These are phyloP conservation scores for Histomonas meleagridis DNA, from an alignment of 208 protist species.

Conservation along the genomic window DNA sequence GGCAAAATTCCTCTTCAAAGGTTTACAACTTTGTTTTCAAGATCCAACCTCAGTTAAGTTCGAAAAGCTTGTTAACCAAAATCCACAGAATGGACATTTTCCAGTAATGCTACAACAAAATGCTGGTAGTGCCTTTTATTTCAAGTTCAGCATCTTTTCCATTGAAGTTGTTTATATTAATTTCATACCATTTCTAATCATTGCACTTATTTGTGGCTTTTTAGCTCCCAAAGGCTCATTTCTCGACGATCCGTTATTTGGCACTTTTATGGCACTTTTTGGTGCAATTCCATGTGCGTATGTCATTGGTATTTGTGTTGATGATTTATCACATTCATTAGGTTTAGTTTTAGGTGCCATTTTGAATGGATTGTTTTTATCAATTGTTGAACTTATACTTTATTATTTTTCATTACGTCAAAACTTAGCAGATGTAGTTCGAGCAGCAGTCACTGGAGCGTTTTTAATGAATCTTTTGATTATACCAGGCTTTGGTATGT, in stretches of 20 bases:
- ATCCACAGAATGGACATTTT: neutral
- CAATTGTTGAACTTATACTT: neutral
- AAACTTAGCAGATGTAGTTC: neutral
- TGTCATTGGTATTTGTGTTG: slow-evolving; percentile 14
- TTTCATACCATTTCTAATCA: neutral
- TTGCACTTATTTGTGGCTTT: neutral
- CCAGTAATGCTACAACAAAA: neutral
- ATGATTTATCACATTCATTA: neutral
- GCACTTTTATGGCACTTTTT: neutral
- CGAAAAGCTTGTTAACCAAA: neutral
- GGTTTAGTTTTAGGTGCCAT: neutral
- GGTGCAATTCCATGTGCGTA: neutral
- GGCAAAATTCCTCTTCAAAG: neutral
- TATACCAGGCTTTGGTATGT: slow-evolving; percentile 16
- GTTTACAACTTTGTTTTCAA: neutral
- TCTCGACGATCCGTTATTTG: neutral
- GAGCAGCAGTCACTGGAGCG: neutral
- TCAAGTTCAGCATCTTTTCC: neutral
- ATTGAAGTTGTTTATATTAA: slow-evolving; percentile 31
- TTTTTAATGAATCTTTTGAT: slow-evolving; percentile 32
- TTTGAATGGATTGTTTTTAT: neutral
- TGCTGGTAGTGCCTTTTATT: neutral
- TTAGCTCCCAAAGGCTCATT: neutral
- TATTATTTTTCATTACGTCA: neutral
- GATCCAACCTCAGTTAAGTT: neutral